phyloP scores from a whole-genome alignment of 495 filamentous ascomycete species.

The Podospora pseudocomata region DNA sequence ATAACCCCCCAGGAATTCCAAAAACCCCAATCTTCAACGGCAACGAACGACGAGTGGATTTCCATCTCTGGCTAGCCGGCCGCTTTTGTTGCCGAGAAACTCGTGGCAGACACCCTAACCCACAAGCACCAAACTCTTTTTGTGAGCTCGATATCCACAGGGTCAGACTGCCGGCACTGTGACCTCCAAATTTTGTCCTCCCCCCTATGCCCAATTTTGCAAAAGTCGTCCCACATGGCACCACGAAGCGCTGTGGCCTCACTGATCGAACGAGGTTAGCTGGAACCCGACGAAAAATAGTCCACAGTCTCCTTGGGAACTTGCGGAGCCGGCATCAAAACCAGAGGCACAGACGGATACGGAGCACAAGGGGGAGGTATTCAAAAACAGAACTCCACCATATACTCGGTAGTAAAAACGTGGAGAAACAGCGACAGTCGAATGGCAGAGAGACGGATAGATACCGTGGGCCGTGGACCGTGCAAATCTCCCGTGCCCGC shows the following conservation, averaged over 20 bases:
- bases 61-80: not conserved
- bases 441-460: not conserved
- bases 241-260: conserved; percentile 1
- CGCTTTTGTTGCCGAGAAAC: not conserved
- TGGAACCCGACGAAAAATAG: not conserved
- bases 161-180: not conserved
- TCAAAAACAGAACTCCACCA: conserved; percentile 2
- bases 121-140: not conserved
- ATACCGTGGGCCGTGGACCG: not conserved
- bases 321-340: not conserved
- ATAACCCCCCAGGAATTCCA: not conserved
- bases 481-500: not conserved
- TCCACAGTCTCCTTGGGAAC: not conserved
- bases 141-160: not conserved
- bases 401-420: not conserved
- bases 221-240: conserved; percentile 4
- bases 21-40: not conserved
- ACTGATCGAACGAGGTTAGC: conserved; percentile 3
- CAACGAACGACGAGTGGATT: not conserved
- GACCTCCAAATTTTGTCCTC: not conserved
- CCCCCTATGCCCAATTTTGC: not conserved
- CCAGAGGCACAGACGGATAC: not conserved
- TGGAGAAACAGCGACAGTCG: not conserved
- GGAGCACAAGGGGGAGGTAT: not conserved
- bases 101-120: not conserved